Evolutionary conservation across 768 basidiomycete genomes (phyloP).

Genomic region (Trametes coccinea): DNA sequence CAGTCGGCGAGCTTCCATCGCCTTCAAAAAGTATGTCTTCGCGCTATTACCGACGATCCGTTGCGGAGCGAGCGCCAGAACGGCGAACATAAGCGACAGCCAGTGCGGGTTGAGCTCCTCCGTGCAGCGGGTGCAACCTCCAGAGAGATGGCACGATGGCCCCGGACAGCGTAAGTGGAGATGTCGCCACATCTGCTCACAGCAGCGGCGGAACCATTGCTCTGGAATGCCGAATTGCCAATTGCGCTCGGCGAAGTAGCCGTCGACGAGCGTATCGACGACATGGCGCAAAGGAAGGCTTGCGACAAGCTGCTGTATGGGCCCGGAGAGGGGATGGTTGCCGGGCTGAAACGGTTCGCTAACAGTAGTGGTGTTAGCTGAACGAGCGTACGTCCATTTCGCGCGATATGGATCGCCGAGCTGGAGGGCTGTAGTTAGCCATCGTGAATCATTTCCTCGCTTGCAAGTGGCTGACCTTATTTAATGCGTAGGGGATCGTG

Average conservation of each 20-base stretch:
- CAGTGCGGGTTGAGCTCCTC: conserved; percentile 51
- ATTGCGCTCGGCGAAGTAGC: conserved; percentile 48
- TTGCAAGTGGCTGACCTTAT: conserved; percentile 37
- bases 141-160: conserved; percentile 27
- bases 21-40: conserved; percentile 41
- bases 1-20: conserved; percentile 46
- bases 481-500: conserved; percentile 47
- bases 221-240: conserved; percentile 55
- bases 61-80: conserved; percentile 44
- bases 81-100: conserved; percentile 50
- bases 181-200: conserved; percentile 48
- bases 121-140: conserved; percentile 26
- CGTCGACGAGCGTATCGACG: conserved; percentile 23
- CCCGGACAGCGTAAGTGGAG: conserved; percentile 32
- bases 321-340: conserved; percentile 38
- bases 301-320: conserved; percentile 35
- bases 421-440: conserved; percentile 23
- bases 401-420: conserved; percentile 39
- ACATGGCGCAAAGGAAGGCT: conserved; percentile 23
- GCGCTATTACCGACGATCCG: conserved; percentile 18
- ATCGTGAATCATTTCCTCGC: not conserved
- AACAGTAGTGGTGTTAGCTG: conserved; percentile 26
- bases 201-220: conserved; percentile 46
- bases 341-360: conserved; percentile 12
- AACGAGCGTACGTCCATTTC: conserved; percentile 43